phyloP scores from a whole-genome alignment of 1,284 basidiomycete genomes.

The Puccinia hordei region DNA sequence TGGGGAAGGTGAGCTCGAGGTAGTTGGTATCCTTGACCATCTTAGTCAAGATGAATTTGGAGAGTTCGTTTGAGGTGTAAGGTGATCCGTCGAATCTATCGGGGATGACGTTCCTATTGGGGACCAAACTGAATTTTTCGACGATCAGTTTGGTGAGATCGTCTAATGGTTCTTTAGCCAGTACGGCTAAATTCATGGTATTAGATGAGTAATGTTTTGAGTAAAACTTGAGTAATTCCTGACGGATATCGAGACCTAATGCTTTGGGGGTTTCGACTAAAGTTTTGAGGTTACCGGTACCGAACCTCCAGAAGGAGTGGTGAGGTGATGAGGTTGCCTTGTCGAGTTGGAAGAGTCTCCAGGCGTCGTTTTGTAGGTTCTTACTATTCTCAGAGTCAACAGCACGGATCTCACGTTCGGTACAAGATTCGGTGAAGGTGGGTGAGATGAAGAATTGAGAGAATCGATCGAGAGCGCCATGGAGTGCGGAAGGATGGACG shows the following conservation, averaged over 20 bases:
- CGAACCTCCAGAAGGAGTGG: constrained; percentile 87
- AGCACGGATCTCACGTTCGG: constrained; percentile 89
- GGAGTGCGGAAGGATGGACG: constrained; percentile 80
- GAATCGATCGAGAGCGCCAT: constrained; percentile 85
- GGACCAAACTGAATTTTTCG: constrained; percentile 74
- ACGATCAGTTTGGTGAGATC: constrained; percentile 73
- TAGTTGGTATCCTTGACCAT: constrained; percentile 88
- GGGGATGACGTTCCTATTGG: constrained; percentile 68
- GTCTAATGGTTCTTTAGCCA: constrained; percentile 85
- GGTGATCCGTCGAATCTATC: constrained; percentile 75
- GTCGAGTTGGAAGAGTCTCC: constrained; percentile 95
- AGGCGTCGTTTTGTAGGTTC: constrained; percentile 90
- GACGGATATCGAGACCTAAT: constrained; percentile 79
- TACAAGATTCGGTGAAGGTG: constrained; percentile 85
- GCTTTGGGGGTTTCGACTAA: constrained; percentile 68
- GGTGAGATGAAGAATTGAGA: constrained; percentile 92
- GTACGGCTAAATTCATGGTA: constrained; percentile 85
- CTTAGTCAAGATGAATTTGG: constrained; percentile 79
- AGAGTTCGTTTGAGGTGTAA: constrained; percentile 59
- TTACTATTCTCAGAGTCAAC: constrained; percentile 99
- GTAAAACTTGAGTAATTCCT: constrained; percentile 95
- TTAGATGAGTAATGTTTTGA: constrained; percentile 86
- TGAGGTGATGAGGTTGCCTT: constrained; percentile 76
- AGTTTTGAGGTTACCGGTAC: constrained; percentile 83
- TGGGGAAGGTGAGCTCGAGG: constrained; percentile 77